Conservation (phyloP, 2,329 filamentous ascomycete genomes). For the Conoideocrella luteorostrata region DNA sequence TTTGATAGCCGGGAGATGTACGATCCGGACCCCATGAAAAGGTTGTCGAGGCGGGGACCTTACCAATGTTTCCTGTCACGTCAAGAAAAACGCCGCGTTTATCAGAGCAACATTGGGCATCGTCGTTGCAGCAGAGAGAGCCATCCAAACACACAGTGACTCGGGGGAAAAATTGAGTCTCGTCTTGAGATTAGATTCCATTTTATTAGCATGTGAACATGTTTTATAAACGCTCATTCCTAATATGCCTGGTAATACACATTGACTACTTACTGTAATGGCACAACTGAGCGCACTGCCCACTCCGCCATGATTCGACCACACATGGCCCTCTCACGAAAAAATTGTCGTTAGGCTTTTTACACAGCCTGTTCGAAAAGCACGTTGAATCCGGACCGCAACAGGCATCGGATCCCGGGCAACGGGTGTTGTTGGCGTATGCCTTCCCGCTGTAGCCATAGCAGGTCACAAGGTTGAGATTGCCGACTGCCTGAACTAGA, state of each 20-base stretch:
- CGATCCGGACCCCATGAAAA: slow-evolving; percentile 5
- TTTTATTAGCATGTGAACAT: neutral
- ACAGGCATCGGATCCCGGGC: slow-evolving; percentile 6
- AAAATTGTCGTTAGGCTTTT: neutral
- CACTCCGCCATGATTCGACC: neutral
- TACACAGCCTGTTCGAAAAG: slow-evolving; percentile 5
- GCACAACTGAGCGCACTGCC: slow-evolving; percentile 4
- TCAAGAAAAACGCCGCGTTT: slow-evolving; percentile 5
- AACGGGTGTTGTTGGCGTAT: neutral
- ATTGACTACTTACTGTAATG: neutral
- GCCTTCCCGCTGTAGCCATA: neutral
- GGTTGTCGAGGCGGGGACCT: neutral
- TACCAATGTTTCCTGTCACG: slow-evolving; percentile 1
- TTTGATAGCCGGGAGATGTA: neutral
- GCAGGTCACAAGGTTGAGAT: neutral
- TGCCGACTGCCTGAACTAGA: neutral
- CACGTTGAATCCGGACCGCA: slow-evolving; percentile 1
- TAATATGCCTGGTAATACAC: too few relatives aligned
- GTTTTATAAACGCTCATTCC: too few relatives aligned
- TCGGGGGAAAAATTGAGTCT: neutral
- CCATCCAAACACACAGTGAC: neutral
- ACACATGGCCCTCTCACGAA: slow-evolving; percentile 6
- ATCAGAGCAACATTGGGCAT: neutral
- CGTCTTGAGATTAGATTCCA: slow-evolving; percentile 1
- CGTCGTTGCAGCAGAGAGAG: slow-evolving; percentile 5